Evolutionary conservation across 345 rosid genomes (phyloP), one percentile per base, ranked within the genome.

Genomic region (Arabis hirsuta): DNA sequence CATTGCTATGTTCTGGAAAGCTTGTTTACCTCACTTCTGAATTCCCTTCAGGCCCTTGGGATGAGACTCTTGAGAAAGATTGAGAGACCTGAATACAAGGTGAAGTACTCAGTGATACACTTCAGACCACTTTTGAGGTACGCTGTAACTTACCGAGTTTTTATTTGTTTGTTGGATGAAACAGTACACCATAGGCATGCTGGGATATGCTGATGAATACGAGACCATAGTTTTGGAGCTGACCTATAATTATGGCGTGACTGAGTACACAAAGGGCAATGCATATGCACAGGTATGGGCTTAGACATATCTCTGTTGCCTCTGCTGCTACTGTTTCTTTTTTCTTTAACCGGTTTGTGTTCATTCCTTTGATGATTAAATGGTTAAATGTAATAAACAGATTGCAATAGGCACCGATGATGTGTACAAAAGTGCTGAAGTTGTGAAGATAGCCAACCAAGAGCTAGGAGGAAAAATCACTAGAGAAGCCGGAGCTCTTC

Each of bases 381-480:
- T 54, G 57, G 41, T 67, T 26, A 13, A 74, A 41, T 76, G 66
- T 55, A 9, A 63, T 64, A 7, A 19, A 42, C 75, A 91, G 97
- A 68, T 94, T 58, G 96, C 96, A 41, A 82, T 95, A 57, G 44
- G 97, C 62, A 95, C 99, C 3, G 84, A 90, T 81, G 97, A 91
- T 81, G 99, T 91, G 68, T 91, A 90, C 90, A 90, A 88, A 62
- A 95, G 99, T 79, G 99, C 77, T 7, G 97, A 90, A 82, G 96
- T 87, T 44, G 87, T 88, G 53, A 82, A 88, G 69, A 53, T 74
- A 19, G 94, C 81, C 3, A 89, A 73, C 16, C 78, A 91, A 84
- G 97, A 90, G 82, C 87, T 91, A 62, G 96, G 98, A 43, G 98
- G 97, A 69, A 91, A 94, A 79, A 86, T 94, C 77, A 88, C 96